Evolutionary conservation across 2,329 filamentous ascomycete genomes (phyloP).

Genomic region (Proliferodiscus dingleyae): DNA sequence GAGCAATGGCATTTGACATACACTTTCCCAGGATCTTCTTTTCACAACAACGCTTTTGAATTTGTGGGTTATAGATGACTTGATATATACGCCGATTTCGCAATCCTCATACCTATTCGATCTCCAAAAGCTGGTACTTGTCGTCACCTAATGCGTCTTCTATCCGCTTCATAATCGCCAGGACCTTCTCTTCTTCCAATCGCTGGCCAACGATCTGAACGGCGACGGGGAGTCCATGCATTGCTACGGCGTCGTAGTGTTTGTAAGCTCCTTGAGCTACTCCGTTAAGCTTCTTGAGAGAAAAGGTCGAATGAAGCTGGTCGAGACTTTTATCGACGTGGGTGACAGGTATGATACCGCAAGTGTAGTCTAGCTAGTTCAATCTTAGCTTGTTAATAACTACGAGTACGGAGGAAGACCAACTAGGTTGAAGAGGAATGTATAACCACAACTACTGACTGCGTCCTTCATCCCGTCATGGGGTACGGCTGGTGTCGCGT

Average conservation of each 20-base stretch:
- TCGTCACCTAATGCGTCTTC: conserved; percentile 65
- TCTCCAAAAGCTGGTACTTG: conserved; percentile 47
- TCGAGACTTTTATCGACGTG: conserved; percentile 71
- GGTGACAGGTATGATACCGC: conserved; percentile 78
- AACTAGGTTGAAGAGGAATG: conserved; percentile 86
- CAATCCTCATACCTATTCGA: conserved; percentile 19
- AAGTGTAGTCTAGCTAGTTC: conserved; percentile 72
- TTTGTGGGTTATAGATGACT: neutral
- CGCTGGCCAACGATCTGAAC: conserved; percentile 42
- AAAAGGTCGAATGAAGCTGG: conserved; percentile 57
- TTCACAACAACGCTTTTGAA: neutral
- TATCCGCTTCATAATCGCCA: conserved; percentile 42
- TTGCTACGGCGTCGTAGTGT: conserved; percentile 73
- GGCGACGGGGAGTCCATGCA: conserved; percentile 83
- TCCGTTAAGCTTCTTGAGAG: conserved; percentile 64
- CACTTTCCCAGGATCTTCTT: neutral
- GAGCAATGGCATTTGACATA: neutral
- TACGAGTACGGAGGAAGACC: conserved; percentile 29
- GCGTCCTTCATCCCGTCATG: conserved; percentile 83
- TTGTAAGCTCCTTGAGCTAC: conserved; percentile 80
- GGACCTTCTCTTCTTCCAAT: conserved; percentile 31
- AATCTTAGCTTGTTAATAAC: neutral
- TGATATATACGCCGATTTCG: conserved; percentile 1
- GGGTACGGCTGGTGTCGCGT: conserved; percentile 84
- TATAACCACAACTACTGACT: conserved; percentile 84